Evolutionary conservation across 495 filamentous ascomycete genomes (phyloP), one percentile per base, ranked within the genome.

Genomic region (Aspergillus nidulans): DNA sequence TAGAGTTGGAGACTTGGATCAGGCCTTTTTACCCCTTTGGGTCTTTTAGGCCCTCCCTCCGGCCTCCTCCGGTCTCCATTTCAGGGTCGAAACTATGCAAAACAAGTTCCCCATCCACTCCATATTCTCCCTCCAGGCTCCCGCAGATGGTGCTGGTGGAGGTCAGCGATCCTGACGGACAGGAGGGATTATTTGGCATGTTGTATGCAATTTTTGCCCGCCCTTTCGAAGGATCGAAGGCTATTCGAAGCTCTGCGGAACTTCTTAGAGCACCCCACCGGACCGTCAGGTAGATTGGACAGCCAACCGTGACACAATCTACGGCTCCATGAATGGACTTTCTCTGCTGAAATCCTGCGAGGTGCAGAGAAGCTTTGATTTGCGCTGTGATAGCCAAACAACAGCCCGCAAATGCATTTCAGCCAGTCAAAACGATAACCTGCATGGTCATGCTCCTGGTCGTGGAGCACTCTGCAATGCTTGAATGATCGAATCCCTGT

Each of bases 401-500:
- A 32, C 12, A 50, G 30, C 34, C 32, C n/a, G 19, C 47, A 21
- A 25, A 16, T 39, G 36, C 47, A 15, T 38, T 34, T 40, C 36
- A 21, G 32, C 52, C 52, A 55, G 52, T 55, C 21, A 55, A 15
- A 32, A 42, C 39, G 21, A 8, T 1, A 30, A 55, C 26, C 10
- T 23, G 9, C 43, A 47, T 49, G 34, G 24, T 55, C 44, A 34
- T 6, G 30, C 15, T 46, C 41, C 16, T 38, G 44, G 12, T 18
- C 48, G 38, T 49, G 28, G 44, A 47, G 46, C n/a, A 39, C 15
- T 6, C 41, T 48, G 20, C 34, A 55, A 18, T 1, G 36, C 52
- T 18, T 49, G 32, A n/a, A 55, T 42, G 45, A 24, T 30, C 40
- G 18, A n/a, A 55, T 49, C 52, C 52, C 44, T 55, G 52, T 41